Evolutionary conservation across 306 rosid genomes (phyloP).

Genomic region (Castanea sativa): DNA sequence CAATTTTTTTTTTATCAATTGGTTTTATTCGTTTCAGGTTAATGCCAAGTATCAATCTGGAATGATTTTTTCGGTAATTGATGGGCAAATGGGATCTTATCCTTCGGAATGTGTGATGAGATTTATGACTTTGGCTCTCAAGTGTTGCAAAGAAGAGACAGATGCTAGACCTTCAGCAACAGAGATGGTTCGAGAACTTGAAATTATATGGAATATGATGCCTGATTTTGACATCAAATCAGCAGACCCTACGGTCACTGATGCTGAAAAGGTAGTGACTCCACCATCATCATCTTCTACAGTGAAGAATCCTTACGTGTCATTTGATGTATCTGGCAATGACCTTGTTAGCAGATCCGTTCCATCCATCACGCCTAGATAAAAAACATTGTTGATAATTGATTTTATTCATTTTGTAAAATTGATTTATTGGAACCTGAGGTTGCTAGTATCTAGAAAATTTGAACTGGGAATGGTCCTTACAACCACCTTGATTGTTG

Average conservation of each 20-base stretch:
- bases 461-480: too few relatives aligned
- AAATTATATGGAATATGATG: slow-evolving; percentile 62
- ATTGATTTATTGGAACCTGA: too few relatives aligned
- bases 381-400: slow-evolving; percentile 21
- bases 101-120: slow-evolving; percentile 74
- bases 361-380: slow-evolving; percentile 87
- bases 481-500: too few relatives aligned
- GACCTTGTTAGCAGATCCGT: slow-evolving; percentile 77
- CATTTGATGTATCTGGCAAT: slow-evolving; percentile 78
- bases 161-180: slow-evolving; percentile 78
- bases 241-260: slow-evolving; percentile 22
- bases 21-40: slow-evolving; percentile 41
- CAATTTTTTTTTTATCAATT: neutral
- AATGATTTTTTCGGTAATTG: slow-evolving; percentile 63
- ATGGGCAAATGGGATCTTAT: slow-evolving; percentile 73
- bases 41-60: slow-evolving; percentile 64
- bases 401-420: neutral
- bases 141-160: slow-evolving; percentile 70
- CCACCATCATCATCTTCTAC: slow-evolving; percentile 58
- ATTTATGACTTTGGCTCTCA: slow-evolving; percentile 63
- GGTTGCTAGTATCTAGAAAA: too few relatives aligned
- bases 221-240: slow-evolving; percentile 55
- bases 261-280: slow-evolving; percentile 41
- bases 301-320: slow-evolving; percentile 46
- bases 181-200: slow-evolving; percentile 83